These are phyloP conservation scores for Irpex lacteus DNA, from an alignment of 1,284 basidiomycete genomes.

Conservation along the genomic window DNA sequence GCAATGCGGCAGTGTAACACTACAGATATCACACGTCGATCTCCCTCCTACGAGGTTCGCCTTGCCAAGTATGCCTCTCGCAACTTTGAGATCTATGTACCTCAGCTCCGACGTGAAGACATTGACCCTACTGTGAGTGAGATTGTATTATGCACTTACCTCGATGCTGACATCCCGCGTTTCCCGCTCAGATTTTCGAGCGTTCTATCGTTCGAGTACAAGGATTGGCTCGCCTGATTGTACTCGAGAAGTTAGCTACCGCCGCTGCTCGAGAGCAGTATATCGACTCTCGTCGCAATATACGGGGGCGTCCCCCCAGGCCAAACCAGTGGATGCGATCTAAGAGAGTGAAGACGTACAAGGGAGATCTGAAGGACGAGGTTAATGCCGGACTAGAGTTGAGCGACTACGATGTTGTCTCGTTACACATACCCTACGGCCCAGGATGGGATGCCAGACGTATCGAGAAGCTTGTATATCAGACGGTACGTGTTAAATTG, in stretches of 20 bases:
- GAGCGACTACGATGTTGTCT: constrained; percentile 57
- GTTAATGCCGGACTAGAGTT: constrained; percentile 44
- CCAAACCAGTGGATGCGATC: constrained; percentile 17
- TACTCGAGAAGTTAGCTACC: constrained; percentile 50
- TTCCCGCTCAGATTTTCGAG: constrained; percentile 48
- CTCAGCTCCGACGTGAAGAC: constrained; percentile 43
- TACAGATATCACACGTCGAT: constrained; percentile 53
- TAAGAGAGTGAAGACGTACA: constrained; percentile 33
- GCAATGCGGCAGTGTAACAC: constrained; percentile 63
- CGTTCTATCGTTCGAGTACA: constrained; percentile 50
- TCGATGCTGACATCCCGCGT: not conserved
- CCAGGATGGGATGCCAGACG: constrained; percentile 57
- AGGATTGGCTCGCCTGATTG: constrained; percentile 57
- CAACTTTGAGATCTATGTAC: constrained; percentile 54
- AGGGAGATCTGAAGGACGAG: constrained; percentile 51
- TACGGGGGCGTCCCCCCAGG: constrained; percentile 45
- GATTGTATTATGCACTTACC: not conserved
- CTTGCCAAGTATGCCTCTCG: constrained; percentile 53
- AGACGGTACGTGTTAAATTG: constrained; percentile 33
- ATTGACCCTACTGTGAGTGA: constrained; percentile 52
- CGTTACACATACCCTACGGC: constrained; percentile 60
- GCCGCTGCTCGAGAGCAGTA: constrained; percentile 42
- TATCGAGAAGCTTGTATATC: constrained; percentile 57
- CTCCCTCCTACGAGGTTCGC: constrained; percentile 62
- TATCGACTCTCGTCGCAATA: constrained; percentile 40